phyloP scores from a whole-genome alignment of 2,329 filamentous ascomycete genomes.

The Myriosclerotinia duriaeana region DNA sequence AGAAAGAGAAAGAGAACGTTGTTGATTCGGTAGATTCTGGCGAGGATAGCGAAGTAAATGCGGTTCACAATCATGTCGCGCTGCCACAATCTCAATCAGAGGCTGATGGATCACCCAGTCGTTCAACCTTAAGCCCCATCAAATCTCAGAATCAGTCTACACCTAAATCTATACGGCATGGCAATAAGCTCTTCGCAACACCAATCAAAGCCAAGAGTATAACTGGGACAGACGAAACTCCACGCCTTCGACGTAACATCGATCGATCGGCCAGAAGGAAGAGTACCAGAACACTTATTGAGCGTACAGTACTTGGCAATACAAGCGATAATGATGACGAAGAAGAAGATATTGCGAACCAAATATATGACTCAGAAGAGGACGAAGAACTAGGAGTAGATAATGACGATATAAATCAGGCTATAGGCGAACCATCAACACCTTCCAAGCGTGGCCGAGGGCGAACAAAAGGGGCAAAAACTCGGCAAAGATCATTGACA shows the following conservation, averaged over 20 bases:
- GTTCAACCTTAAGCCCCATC: constrained; percentile 1
- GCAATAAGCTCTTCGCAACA: constrained; percentile 38
- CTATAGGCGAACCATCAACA: constrained; percentile 44
- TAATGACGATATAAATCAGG: constrained; percentile 36
- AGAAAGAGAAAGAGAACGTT: constrained; percentile 14
- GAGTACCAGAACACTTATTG: constrained; percentile 73
- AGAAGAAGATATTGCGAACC: constrained; percentile 64
- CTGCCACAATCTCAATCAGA: background rate
- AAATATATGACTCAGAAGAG: constrained; percentile 63
- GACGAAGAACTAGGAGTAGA: constrained; percentile 46
- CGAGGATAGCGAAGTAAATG: constrained; percentile 14
- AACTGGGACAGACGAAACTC: constrained; percentile 31
- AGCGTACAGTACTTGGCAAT: constrained; percentile 63
- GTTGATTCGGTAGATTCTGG: constrained; percentile 7
- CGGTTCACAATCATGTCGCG: background rate
- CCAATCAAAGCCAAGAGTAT: constrained; percentile 32
- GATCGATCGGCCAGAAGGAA: constrained; percentile 86
- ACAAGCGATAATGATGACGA: constrained; percentile 71
- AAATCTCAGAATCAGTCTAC: constrained; percentile 28
- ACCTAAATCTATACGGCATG: constrained; percentile 30
- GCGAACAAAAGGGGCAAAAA: constrained; percentile 49
- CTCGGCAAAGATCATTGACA: constrained; percentile 52
- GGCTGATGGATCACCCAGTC: constrained; percentile 5
- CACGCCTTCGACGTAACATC: constrained; percentile 46
- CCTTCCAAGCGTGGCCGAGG: constrained; percentile 53